These are phyloP conservation scores for Vitis cinerea DNA, from an alignment of 164 flowering plant genomes.

Conservation along the genomic window DNA sequence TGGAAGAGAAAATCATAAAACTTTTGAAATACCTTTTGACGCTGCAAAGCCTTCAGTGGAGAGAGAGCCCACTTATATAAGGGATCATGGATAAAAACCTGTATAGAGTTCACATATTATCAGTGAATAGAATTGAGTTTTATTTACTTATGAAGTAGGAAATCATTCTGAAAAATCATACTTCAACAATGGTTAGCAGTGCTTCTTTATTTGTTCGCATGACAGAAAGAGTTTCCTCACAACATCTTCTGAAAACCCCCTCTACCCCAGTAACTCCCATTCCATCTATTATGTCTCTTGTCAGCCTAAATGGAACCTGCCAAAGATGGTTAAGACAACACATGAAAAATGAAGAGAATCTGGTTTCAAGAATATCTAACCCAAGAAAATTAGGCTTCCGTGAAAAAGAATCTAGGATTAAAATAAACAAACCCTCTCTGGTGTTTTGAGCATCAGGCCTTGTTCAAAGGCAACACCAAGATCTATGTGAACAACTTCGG, in stretches of 20 bases:
- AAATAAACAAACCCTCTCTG: conserved; percentile 70
- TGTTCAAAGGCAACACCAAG: conserved; percentile 99
- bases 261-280: conserved; percentile 98
- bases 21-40: conserved; percentile 73
- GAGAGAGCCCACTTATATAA: conserved; percentile 98
- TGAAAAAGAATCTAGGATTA: conserved; percentile 7
- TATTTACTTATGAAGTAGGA: not conserved
- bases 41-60: conserved; percentile 92
- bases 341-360: not conserved
- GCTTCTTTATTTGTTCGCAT: conserved; percentile 99
- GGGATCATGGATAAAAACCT: conserved; percentile 99
- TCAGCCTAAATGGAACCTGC: conserved; percentile 96
- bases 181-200: conserved; percentile 88
- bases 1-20: not conserved
- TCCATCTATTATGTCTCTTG: conserved; percentile 95
- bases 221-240: conserved; percentile 91
- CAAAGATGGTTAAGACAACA: conserved; percentile 2
- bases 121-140: not conserved
- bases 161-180: conserved; percentile 23
- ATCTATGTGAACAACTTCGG: conserved; percentile 99
- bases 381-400: not conserved
- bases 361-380: not conserved
- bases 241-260: conserved; percentile 95
- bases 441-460: conserved; percentile 99
- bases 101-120: conserved; percentile 23